Percentiles rank a stretch among this genome's conserved stretches.
Conservation (phyloP, 2,329 filamentous ascomycete genomes). For the Neofusicoccum sp. region DNA sequence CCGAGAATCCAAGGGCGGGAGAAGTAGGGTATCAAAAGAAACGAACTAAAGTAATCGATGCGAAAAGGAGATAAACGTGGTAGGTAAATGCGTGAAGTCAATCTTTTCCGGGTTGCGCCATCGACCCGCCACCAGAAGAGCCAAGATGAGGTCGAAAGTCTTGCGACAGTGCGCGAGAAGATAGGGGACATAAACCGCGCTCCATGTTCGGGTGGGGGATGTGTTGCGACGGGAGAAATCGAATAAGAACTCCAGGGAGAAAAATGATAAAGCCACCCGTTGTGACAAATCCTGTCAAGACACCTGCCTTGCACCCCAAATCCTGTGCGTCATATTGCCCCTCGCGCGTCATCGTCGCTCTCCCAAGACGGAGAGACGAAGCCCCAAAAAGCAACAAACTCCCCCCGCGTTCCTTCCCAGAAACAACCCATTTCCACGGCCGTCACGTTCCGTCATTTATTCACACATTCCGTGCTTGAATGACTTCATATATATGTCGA, state of each 20-base stretch:
- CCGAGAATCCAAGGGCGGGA: conserved; percentile 2
- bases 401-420: not conserved
- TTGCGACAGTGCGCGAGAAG: not conserved
- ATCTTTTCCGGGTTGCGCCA: not conserved
- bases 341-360: not conserved
- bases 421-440: not conserved
- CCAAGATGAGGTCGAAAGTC: not conserved
- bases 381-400: not conserved
- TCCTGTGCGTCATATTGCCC: not conserved
- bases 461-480: not conserved
- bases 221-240: not conserved
- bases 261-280: not conserved
- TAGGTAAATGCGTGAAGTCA: not conserved
- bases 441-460: not conserved
- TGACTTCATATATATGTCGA: conserved; percentile 2
- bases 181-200: not conserved
- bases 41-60: conserved; percentile 4
- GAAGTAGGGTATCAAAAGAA: conserved; percentile 22
- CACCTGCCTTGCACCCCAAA: not conserved
- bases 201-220: not conserved
- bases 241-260: not conserved
- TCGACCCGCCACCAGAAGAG: not conserved
- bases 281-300: not conserved
- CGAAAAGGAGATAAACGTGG: conserved; percentile 4
- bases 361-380: not conserved